Evolutionary conservation across 768 basidiomycete species (phyloP).

Genomic region (Tulasnella sp.): DNA sequence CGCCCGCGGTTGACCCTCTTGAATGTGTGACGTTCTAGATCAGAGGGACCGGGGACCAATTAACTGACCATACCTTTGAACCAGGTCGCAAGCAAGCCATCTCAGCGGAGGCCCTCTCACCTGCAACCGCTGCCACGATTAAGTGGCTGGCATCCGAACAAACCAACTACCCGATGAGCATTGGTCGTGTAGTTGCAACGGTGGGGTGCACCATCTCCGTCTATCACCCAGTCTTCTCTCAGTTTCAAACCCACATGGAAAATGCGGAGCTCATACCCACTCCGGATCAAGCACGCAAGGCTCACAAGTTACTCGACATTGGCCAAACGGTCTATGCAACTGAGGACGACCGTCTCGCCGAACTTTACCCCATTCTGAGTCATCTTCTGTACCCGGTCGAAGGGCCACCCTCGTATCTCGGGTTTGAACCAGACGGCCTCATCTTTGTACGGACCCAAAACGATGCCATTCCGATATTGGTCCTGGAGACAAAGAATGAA

Average conservation of each 20-base stretch:
- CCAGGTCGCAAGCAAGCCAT: conserved; percentile 4
- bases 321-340: neutral
- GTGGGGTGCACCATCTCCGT: neutral
- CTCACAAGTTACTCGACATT: neutral
- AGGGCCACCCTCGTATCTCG: neutral
- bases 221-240: conserved; percentile 1
- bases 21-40: too few species aligned
- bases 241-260: neutral
- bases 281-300: neutral
- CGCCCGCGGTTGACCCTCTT: too few species aligned
- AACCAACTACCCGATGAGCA: neutral
- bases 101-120: neutral
- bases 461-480: neutral
- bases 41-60: too few species aligned
- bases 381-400: neutral
- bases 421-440: neutral
- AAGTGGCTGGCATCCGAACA: neutral
- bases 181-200: neutral
- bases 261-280: neutral
- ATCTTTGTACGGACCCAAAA: too few species aligned
- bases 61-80: too few species aligned
- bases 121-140: neutral
- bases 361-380: neutral
- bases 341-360: neutral
- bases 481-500: conserved; percentile 17